Base-by-base conservation (phyloP, 768 basidiomycete genomes). In the Tubosaeta sp. region DNA sequence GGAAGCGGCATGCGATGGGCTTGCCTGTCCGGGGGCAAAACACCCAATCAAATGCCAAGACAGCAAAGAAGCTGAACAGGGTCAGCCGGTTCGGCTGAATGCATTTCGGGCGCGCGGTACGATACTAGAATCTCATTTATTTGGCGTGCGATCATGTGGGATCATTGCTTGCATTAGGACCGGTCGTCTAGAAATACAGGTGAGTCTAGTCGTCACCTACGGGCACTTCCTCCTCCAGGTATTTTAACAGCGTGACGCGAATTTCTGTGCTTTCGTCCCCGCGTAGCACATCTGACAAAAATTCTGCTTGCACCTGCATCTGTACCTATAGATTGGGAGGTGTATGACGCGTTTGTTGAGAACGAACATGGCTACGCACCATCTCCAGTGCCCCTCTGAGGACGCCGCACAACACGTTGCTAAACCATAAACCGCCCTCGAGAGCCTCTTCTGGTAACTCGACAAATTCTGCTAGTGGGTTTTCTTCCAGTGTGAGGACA, bases 181-280 rank as follows among this genome's bases (percentile, higher is more conserved):
- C 39, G 46, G 32, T 31, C 25, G 27, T 45, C 54, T 55, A 58
- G 35, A 54, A 45, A 44, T 51, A 63, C 53, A 59, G 48, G 57
- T 56, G 51, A 63, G 53, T 68, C 70, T 76, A 95, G 71, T 96
- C 94, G 63, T 96, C 94, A 50, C 89, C 92, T 38, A 89, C 79
- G 1, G 94, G 94, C 24, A 95, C 84, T 68, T 99, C 96, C 69
- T 99, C 96, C 65, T 99, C 96, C 56, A 98, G 68, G 64, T 95
- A 87, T 69, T 93, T 90, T 49, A 96, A 72, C 58, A 99, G 72
- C 59, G 82, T 87, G 48, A 99, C 95, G 44, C 88, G 80, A 58
- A 99, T 87, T 69, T 96, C 95, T 21, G 95, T 98, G 56, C 74
- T 83, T 62, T 97, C 95, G 62, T 97, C 96, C 4, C 96, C 96